Conservation (phyloP, 805 yeast species). For the Ogataea saltuana region DNA sequence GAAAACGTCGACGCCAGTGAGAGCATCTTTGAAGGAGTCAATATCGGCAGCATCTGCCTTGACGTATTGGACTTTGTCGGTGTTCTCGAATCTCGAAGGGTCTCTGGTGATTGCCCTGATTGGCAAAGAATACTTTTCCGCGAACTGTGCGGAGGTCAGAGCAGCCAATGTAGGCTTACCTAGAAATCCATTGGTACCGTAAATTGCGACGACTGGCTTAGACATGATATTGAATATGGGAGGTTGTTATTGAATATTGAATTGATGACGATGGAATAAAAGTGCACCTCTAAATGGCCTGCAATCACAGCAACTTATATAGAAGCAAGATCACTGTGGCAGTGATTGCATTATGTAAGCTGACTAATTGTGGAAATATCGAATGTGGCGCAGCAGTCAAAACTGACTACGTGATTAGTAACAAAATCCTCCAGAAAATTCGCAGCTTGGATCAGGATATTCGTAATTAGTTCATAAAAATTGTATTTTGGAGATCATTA, state of each 20-base stretch:
- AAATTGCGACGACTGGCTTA: slow-evolving; percentile 45
- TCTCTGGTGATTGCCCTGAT: slow-evolving; percentile 53
- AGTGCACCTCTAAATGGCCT: neutral
- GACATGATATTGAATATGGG: slow-evolving; percentile 12
- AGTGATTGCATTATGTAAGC: slow-evolving; percentile 1
- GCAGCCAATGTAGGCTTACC: slow-evolving; percentile 51
- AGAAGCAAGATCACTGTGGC: no score
- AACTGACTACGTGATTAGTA: no score
- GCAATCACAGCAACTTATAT: no score
- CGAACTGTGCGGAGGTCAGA: slow-evolving; percentile 43
- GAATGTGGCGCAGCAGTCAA: neutral
- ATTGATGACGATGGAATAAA: neutral
- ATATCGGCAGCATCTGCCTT: slow-evolving; percentile 35
- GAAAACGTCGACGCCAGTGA: slow-evolving; percentile 52
- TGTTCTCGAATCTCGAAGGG: slow-evolving; percentile 32
- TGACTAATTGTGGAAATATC: neutral
- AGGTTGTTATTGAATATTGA: neutral
- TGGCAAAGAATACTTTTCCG: slow-evolving; percentile 46
- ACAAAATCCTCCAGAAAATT: no score
- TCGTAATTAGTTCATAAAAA: neutral
- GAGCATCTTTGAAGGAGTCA: slow-evolving; percentile 37
- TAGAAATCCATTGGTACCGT: slow-evolving; percentile 54
- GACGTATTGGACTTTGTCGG: slow-evolving; percentile 43
- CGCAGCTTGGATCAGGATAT: no score
- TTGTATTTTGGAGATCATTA: neutral